Percentiles rank a stretch among this genome's conserved stretches.
Conservation (phyloP, 768 basidiomycete genomes). For the Auricularia auricula-judae region DNA sequence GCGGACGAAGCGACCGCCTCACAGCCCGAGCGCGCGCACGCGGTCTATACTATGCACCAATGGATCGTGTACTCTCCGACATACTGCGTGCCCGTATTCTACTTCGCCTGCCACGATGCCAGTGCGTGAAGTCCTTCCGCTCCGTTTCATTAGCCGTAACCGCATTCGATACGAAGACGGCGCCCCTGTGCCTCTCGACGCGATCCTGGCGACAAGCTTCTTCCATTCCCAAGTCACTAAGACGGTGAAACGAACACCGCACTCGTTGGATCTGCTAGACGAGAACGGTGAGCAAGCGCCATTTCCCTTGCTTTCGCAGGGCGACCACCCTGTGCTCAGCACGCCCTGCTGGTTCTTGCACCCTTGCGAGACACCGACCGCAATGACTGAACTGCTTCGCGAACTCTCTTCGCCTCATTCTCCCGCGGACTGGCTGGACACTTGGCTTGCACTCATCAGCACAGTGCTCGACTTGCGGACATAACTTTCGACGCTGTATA, state of each 20-base stretch:
- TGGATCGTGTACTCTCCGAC: conserved; percentile 68
- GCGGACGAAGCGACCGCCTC: conserved; percentile 21
- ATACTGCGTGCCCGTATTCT: conserved; percentile 75
- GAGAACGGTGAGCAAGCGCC: conserved; percentile 18
- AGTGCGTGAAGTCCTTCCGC: conserved; percentile 38
- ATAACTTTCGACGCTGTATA: no score
- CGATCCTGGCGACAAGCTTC: conserved; percentile 46
- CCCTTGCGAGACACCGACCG: conserved; percentile 64
- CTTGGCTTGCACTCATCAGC: conserved; percentile 67
- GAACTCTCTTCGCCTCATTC: conserved; percentile 19
- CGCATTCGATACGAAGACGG: conserved; percentile 39
- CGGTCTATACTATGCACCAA: conserved; percentile 34
- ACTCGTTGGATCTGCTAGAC: conserved; percentile 30
- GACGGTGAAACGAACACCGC: conserved; percentile 42
- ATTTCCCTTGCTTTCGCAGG: conserved; percentile 75
- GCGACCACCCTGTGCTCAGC: conserved; percentile 73
- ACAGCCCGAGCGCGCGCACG: conserved; percentile 8
- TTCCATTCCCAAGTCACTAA: conserved; percentile 35
- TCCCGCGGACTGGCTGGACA: conserved; percentile 26
- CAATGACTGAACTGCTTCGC: conserved; percentile 57
- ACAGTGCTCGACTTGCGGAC: no score
- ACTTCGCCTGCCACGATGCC: conserved; percentile 58
- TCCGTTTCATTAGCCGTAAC: conserved; percentile 1
- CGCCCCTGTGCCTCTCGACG: conserved; percentile 42
- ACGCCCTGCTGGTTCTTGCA: conserved; percentile 78